phyloP scores from a whole-genome alignment of 2,329 filamentous ascomycete genomes.

The Chaetomiaceae sp. region DNA sequence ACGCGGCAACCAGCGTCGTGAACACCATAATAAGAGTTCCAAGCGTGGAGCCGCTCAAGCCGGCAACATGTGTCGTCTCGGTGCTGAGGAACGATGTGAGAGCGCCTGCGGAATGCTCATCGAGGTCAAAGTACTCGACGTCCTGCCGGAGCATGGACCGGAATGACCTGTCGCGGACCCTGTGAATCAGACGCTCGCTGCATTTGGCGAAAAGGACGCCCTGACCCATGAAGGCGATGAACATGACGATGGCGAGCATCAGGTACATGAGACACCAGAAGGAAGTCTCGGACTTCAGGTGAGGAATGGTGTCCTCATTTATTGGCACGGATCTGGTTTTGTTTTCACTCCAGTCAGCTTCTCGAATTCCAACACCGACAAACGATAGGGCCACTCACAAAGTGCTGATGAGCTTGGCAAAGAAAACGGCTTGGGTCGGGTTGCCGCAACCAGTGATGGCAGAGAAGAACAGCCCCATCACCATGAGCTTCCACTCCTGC shows the following conservation, averaged over 20 bases:
- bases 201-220: conserved; percentile 75
- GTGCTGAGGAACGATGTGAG: conserved; percentile 85
- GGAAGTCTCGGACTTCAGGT: conserved; percentile 65
- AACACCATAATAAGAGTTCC: conserved; percentile 77
- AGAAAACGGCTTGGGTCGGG: conserved; percentile 61
- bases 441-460: conserved; percentile 78
- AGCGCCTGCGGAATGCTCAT: conserved; percentile 84
- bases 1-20: conserved; percentile 73
- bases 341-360: not conserved
- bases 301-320: conserved; percentile 41
- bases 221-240: conserved; percentile 63
- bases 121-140: conserved; percentile 83
- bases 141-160: conserved; percentile 87
- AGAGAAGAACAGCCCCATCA: conserved; percentile 66
- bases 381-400: conserved; percentile 43
- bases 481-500: conserved; percentile 66
- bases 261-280: conserved; percentile 90
- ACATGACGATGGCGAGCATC: conserved; percentile 71
- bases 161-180: conserved; percentile 78
- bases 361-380: not conserved
- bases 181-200: conserved; percentile 79
- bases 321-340: conserved; percentile 27
- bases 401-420: conserved; percentile 78
- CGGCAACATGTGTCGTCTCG: conserved; percentile 82
- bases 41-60: conserved; percentile 80